A percentile compares a stretch with the other conserved stretches of the same genome.
Conservation (phyloP, 805 yeast genomes). For the Candida germanica region DNA sequence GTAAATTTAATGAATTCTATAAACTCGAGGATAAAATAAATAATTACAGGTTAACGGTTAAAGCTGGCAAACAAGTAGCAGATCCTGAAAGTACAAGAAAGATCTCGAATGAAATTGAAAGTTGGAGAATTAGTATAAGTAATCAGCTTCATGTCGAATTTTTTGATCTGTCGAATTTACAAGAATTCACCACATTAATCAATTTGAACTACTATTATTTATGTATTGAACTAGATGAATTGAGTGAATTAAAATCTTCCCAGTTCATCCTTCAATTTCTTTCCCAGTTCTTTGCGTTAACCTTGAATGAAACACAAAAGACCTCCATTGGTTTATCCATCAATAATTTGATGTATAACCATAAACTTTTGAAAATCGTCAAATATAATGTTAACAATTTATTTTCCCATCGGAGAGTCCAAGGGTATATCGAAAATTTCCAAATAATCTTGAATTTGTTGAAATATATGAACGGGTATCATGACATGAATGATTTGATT, state of each 20-base stretch:
- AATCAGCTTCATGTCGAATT: slow-evolving; percentile 22
- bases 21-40: slow-evolving; percentile 25
- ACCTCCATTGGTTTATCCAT: slow-evolving; percentile 18
- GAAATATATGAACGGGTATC: slow-evolving; percentile 16
- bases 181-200: slow-evolving; percentile 30
- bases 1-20: slow-evolving; percentile 20
- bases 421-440: slow-evolving; percentile 7
- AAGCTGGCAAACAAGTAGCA: neutral
- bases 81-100: slow-evolving; percentile 10
- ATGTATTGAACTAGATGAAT: slow-evolving; percentile 39
- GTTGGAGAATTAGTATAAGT: slow-evolving; percentile 34
- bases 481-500: neutral
- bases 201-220: slow-evolving; percentile 40
- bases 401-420: neutral
- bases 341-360: slow-evolving; percentile 29
- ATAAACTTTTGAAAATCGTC: slow-evolving; percentile 36
- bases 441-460: slow-evolving; percentile 19
- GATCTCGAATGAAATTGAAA: slow-evolving; percentile 32
- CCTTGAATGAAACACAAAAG: slow-evolving; percentile 15
- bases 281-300: slow-evolving; percentile 36
- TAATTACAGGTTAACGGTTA: slow-evolving; percentile 5
- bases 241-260: slow-evolving; percentile 33
- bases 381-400: slow-evolving; percentile 17
- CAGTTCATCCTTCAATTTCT: slow-evolving; percentile 42
- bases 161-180: slow-evolving; percentile 18